Evolutionary conservation across 192 early-diverging fungal species (phyloP), one percentile per base, ranked within the genome.

Genomic region (Linnemannia elongata): DNA sequence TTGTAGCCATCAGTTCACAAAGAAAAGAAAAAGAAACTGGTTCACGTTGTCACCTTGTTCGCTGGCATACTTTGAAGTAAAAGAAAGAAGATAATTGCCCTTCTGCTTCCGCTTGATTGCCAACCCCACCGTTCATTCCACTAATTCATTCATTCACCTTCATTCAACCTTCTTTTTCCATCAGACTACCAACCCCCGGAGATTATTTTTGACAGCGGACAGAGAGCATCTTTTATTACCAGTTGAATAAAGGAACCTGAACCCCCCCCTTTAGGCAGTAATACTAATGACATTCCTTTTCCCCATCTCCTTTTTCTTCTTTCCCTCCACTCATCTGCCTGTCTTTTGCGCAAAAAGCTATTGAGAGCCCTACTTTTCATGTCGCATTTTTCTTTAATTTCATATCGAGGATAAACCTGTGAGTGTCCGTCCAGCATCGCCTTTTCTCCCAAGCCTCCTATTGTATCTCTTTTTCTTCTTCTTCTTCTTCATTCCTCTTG

Each of bases 331-430:
- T 57, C 55, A 27, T 57, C 55, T 57, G 8, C 3, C 27, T 33
- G 12, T 15, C 30, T 13, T 66, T 35, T 66, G 8, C 60, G 27
- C 30, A 66, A 66, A 66, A 66, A 13, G 60, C 30, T 30, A 15
- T 66, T 66, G 60, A 66, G 60, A 66, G 60, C 60, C 60, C 57
- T 60, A 10, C 57, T 60, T 52, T 66, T 33, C 60, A 35, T 66
- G 30, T 66, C 30, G 30, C 60, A 66, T 66, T 66, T 66, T 66
- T 33, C 24, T 10, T 57, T 57, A 10, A n/a, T 57, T 57, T 57
- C 55, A 57, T 52, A 52, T 18, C 10, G 22, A 27, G 55, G 55
- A 57, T 57, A 57, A 57, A n/a, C 55, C 27, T 52, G 49, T 18
- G 17, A 49, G 47, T 52, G 49, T 17, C 49, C 5, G 49, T 18